Evolutionary conservation across 164 flowering plant species (phyloP).

Genomic region (Chimonanthus praecox): DNA sequence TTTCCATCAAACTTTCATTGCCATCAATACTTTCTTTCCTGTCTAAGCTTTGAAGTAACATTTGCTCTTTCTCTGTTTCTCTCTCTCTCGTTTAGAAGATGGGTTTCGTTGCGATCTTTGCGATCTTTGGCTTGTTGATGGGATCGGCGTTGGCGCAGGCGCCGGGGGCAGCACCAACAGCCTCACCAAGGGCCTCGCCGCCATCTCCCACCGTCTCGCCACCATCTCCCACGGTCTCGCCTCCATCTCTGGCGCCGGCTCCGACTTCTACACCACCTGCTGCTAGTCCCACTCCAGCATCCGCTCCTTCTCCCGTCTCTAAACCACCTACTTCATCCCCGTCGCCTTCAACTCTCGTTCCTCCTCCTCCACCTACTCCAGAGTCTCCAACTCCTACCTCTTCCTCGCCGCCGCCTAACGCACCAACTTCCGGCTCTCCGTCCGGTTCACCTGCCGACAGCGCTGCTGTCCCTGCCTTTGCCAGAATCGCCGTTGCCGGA

Average conservation of each 20-base stretch:
- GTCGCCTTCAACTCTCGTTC: background rate
- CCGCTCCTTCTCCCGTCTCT: background rate
- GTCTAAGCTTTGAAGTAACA: background rate
- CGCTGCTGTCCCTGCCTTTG: background rate
- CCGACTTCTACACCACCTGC: background rate
- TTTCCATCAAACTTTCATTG: background rate
- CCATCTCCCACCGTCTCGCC: background rate
- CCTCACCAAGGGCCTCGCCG: slow-evolving; percentile 1
- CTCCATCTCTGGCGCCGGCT: background rate
- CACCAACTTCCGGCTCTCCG: background rate
- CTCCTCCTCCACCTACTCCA: background rate
- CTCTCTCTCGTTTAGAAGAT: background rate
- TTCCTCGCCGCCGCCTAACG: background rate
- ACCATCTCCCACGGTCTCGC: background rate
- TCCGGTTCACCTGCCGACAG: background rate
- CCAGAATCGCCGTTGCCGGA: slow-evolving; percentile 6
- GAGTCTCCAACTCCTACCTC: slow-evolving; percentile 1
- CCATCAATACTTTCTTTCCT: background rate
- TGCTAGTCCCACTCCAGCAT: background rate
- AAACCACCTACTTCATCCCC: background rate
- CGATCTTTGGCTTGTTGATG: background rate
- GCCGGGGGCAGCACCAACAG: slow-evolving; percentile 6
- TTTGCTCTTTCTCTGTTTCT: background rate
- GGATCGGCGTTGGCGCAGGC: slow-evolving; percentile 8
- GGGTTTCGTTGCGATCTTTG: background rate